Conservation (phyloP, 768 basidiomycete species). For the Pleurotus eryngii region DNA sequence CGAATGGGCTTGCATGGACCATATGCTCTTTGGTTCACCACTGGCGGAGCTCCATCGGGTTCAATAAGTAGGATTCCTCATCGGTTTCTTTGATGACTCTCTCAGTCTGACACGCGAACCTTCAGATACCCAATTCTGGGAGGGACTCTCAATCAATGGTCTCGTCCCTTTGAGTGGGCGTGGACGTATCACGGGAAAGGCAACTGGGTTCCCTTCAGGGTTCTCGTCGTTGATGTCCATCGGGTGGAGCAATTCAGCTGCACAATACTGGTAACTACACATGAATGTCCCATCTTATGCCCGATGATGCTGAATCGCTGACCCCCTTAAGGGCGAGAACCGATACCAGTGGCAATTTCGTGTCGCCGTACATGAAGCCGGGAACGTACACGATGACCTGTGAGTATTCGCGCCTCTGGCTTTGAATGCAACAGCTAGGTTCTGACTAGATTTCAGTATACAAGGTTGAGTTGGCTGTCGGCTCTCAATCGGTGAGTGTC, state of each 20-base stretch:
- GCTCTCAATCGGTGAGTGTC: slow-evolving; percentile 22
- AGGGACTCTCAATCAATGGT: slow-evolving; percentile 19
- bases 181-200: slow-evolving; percentile 27
- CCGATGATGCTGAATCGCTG: no score
- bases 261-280: slow-evolving; percentile 27
- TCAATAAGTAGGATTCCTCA: slow-evolving; percentile 18
- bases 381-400: slow-evolving; percentile 43
- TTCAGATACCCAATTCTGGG: slow-evolving; percentile 28
- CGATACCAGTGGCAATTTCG: slow-evolving; percentile 27
- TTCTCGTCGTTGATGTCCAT: slow-evolving; percentile 18
- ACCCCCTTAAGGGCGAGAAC: slow-evolving; percentile 23
- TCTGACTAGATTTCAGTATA: slow-evolving; percentile 23
- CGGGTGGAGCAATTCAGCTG: slow-evolving; percentile 26
- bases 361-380: slow-evolving; percentile 39
- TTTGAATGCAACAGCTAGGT: background rate
- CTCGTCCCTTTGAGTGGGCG: slow-evolving; percentile 21
- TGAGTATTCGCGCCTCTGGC: slow-evolving; percentile 12
- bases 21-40: slow-evolving; percentile 37
- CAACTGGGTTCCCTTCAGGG: slow-evolving; percentile 22
- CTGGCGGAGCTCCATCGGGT: slow-evolving; percentile 27
- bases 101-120: background rate
- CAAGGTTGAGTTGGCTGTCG: slow-evolving; percentile 31
- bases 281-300: no score
- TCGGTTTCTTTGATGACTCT: background rate
- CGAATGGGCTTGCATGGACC: slow-evolving; percentile 34